Percentiles rank a stretch among this genome's conserved stretches.
Evolutionary conservation across 2,329 filamentous ascomycete genomes (phyloP).

Genomic region (Trichoderma polysporum): DNA sequence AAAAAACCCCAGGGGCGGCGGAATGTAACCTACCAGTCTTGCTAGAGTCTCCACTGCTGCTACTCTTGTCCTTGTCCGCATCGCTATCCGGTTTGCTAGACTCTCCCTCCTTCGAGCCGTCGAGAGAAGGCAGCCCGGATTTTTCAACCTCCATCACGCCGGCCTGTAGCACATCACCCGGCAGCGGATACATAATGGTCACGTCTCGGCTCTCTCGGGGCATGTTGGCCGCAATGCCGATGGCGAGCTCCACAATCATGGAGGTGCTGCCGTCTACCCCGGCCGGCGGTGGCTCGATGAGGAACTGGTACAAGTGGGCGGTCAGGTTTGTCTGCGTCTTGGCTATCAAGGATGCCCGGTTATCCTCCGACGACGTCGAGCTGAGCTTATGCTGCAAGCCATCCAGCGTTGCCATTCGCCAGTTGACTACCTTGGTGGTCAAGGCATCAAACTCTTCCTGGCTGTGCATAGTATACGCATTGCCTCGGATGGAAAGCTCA

Average conservation of each 20-base stretch:
- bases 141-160: slow-evolving; percentile 88
- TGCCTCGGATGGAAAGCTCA: slow-evolving; percentile 81
- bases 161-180: slow-evolving; percentile 67
- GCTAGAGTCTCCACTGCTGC: slow-evolving; percentile 43
- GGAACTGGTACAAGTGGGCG: slow-evolving; percentile 67
- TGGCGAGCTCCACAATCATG: slow-evolving; percentile 89
- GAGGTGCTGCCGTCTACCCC: slow-evolving; percentile 85
- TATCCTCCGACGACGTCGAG: slow-evolving; percentile 62
- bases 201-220: slow-evolving; percentile 91
- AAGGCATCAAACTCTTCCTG: slow-evolving; percentile 88
- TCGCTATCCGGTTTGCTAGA: slow-evolving; percentile 42
- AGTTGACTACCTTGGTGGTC: slow-evolving; percentile 82
- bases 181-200: slow-evolving; percentile 78
- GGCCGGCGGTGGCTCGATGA: slow-evolving; percentile 72
- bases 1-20: background rate
- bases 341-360: slow-evolving; percentile 68
- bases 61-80: slow-evolving; percentile 45
- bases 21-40: slow-evolving; percentile 47
- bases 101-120: slow-evolving; percentile 43
- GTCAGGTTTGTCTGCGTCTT: slow-evolving; percentile 68
- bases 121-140: slow-evolving; percentile 61
- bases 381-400: slow-evolving; percentile 73
- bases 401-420: slow-evolving; percentile 91
- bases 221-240: slow-evolving; percentile 81
- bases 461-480: slow-evolving; percentile 70